phyloP scores from a whole-genome alignment of 139 green algal genomes.

The Chlorella vulgaris region DNA sequence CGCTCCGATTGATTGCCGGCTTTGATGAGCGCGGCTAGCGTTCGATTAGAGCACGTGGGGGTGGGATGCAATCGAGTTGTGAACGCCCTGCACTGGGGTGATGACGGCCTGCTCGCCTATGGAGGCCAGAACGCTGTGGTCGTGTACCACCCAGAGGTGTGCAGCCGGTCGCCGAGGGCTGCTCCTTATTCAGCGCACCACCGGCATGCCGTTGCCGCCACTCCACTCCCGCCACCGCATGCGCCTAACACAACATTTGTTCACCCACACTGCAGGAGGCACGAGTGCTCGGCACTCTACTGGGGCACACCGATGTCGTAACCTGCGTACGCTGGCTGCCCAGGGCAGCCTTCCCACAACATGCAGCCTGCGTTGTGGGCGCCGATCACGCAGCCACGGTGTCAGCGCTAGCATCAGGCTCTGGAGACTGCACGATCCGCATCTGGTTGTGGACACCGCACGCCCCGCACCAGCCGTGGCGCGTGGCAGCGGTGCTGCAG shows the following conservation, averaged over 20 bases:
- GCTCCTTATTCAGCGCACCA: too few relatives aligned
- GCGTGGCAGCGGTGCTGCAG: slow-evolving; percentile 38
- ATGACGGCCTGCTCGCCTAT: slow-evolving; percentile 70
- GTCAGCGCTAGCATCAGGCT: slow-evolving; percentile 59
- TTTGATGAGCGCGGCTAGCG: neutral
- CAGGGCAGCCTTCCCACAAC: neutral
- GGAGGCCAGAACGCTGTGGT: slow-evolving; percentile 64
- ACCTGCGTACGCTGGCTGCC: slow-evolving; percentile 82
- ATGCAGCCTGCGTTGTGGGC: neutral
- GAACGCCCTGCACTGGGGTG: slow-evolving; percentile 69
- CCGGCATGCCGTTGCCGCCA: too few relatives aligned
- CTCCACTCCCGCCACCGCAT: too few relatives aligned
- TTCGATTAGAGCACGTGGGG: slow-evolving; percentile 48
- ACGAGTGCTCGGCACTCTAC: slow-evolving; percentile 59
- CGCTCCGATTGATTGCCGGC: neutral
- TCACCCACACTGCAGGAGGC: slow-evolving; percentile 49
- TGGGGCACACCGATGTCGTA: slow-evolving; percentile 76
- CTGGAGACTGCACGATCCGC: slow-evolving; percentile 61
- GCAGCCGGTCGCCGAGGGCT: too few relatives aligned
- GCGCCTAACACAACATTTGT: neutral
- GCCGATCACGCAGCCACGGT: neutral
- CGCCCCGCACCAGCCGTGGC: slow-evolving; percentile 44
- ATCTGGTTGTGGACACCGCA: slow-evolving; percentile 57
- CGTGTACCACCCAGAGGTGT: slow-evolving; percentile 76
- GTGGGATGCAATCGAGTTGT: slow-evolving; percentile 75